A percentile compares a stretch with the other conserved stretches of the same genome.
phyloP scores from a whole-genome alignment of 768 basidiomycete genomes.

The Amanita fuliginea region DNA sequence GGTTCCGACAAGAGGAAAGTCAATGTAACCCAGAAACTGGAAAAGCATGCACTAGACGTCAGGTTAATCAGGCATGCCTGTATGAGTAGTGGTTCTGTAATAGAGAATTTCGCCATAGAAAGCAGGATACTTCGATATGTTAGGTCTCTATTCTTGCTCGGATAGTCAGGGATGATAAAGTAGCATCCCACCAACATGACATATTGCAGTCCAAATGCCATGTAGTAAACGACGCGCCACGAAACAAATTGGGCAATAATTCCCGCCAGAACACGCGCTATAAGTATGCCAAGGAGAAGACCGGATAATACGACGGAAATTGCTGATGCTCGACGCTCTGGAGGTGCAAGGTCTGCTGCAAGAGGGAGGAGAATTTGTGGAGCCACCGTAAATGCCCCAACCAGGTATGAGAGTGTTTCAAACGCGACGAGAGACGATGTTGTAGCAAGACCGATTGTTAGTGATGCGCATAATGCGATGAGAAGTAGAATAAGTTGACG shows the following conservation, averaged over 20 bases:
- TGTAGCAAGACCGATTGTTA: conserved; percentile 65
- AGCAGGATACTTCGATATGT: conserved; percentile 59
- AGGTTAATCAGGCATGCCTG: conserved; percentile 57
- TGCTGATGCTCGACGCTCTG: conserved; percentile 60
- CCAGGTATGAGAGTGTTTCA: conserved; percentile 57
- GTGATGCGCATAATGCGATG: conserved; percentile 35
- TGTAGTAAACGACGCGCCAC: conserved; percentile 71
- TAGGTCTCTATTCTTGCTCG: conserved; percentile 55
- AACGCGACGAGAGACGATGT: conserved; percentile 50
- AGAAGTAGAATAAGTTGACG: conserved; percentile 58
- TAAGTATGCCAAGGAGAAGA: conserved; percentile 61
- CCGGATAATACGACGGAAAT: conserved; percentile 64
- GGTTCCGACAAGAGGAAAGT: conserved; percentile 74
- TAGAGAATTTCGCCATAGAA: conserved; percentile 67
- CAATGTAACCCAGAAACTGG: conserved; percentile 60
- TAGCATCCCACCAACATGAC: conserved; percentile 50
- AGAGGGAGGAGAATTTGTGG: conserved; percentile 70
- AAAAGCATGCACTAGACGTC: conserved; percentile 47
- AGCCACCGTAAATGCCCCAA: conserved; percentile 61
- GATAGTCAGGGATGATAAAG: conserved; percentile 71
- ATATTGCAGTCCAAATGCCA: conserved; percentile 62
- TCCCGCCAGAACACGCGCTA: conserved; percentile 67
- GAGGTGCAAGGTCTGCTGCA: conserved; percentile 75
- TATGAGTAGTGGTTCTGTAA: conserved; percentile 71
- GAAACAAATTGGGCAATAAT: conserved; percentile 61